phyloP scores from a whole-genome alignment of 129 eudicot genomes.

The Chrysanthemum seticuspe region DNA sequence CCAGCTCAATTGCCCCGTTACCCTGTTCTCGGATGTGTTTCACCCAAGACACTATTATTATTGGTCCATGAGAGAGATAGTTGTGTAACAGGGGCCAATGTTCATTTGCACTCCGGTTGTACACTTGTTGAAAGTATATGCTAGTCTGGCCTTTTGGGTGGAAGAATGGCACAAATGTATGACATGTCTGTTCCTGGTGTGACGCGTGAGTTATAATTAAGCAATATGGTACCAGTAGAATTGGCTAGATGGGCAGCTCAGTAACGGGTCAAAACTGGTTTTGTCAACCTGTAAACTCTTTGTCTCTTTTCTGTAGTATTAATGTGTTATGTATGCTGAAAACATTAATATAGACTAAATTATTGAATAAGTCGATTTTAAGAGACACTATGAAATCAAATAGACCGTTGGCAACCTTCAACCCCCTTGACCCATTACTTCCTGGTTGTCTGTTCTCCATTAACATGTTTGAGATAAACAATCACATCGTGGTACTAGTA shows the following conservation, averaged over 20 bases:
- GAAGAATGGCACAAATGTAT: background rate
- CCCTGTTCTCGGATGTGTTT: too few species aligned
- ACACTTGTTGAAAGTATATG: background rate
- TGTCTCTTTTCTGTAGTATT: background rate
- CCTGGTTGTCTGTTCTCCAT: background rate
- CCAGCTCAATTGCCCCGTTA: too few species aligned
- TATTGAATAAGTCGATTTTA: background rate
- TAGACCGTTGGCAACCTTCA: background rate
- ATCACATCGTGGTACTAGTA: background rate
- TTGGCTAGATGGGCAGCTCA: background rate
- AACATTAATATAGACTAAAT: background rate
- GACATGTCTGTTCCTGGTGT: background rate
- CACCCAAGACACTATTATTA: too few species aligned
- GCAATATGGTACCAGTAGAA: conserved; percentile 3
- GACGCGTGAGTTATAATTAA: background rate
- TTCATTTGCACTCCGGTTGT: background rate
- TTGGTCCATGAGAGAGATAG: too few species aligned
- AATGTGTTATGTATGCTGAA: background rate
- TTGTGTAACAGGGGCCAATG: background rate
- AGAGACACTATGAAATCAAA: background rate
- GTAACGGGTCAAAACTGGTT: background rate
- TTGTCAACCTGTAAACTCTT: background rate
- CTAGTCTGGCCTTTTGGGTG: background rate
- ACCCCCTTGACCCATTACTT: background rate
- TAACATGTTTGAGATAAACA: too few species aligned